These are phyloP conservation scores for Nepenthes gracilis DNA, from an alignment of 148 eudicot genomes.

Conservation along the genomic window DNA sequence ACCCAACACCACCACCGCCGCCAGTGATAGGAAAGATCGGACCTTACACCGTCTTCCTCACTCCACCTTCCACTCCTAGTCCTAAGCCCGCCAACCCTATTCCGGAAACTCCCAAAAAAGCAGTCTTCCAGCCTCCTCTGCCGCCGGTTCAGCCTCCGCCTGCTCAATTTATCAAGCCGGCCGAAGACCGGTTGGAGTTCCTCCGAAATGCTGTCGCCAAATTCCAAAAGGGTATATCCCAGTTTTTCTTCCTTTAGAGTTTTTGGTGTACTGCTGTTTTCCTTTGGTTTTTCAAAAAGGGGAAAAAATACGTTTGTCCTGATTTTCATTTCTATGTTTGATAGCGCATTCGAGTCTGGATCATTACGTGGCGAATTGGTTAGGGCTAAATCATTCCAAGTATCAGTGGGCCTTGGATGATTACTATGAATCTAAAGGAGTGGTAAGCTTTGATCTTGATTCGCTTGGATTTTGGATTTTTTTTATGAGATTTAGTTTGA, in stretches of 20 bases:
- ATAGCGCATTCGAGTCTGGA: conserved; percentile 89
- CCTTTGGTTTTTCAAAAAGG: background rate
- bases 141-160: conserved; percentile 75
- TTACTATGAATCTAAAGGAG: conserved; percentile 61
- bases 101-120: conserved; percentile 18
- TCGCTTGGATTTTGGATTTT: too few species aligned
- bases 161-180: conserved; percentile 27
- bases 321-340: conserved; percentile 3
- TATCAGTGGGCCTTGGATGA: conserved; percentile 99
- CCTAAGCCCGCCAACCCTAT: conserved; percentile 8
- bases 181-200: conserved; percentile 33
- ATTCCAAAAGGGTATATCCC: conserved; percentile 54
- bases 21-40: conserved; percentile 94
- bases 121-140: conserved; percentile 13
- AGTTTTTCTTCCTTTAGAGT: background rate
- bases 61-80: conserved; percentile 46
- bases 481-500: too few species aligned
- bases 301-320: too few species aligned
- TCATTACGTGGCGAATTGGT: conserved; percentile 80
- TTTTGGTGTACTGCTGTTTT: conserved; percentile 2
- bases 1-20: conserved; percentile 30
- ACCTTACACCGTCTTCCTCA: conserved; percentile 86
- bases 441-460: conserved; percentile 22
- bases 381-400: conserved; percentile 88
- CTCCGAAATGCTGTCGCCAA: conserved; percentile 54